Conservation (phyloP, 352 stramenopile genomes). For the Pythium phragmitis region DNA sequence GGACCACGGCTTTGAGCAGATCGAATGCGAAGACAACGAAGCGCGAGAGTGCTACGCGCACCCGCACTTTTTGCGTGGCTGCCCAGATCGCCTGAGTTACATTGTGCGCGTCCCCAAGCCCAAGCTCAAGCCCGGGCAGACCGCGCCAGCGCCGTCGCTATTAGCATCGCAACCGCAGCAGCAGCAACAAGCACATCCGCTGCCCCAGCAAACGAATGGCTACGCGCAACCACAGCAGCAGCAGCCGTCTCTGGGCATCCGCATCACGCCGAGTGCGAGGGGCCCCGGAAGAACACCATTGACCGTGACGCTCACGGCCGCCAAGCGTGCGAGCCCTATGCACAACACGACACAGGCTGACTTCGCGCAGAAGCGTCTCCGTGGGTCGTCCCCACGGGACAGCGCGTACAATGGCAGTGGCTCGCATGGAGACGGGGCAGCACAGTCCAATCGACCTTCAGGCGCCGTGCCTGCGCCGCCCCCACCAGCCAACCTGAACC, state of each 20-base stretch:
- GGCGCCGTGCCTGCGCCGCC: slow-evolving; percentile 11
- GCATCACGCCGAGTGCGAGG: slow-evolving; percentile 14
- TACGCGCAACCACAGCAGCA: slow-evolving; percentile 4
- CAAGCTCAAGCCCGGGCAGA: slow-evolving; percentile 33
- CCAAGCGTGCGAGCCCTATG: slow-evolving; percentile 28
- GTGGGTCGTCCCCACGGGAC: slow-evolving; percentile 1
- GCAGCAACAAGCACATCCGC: slow-evolving; percentile 1
- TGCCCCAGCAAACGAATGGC: slow-evolving; percentile 11
- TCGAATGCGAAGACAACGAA: slow-evolving; percentile 62
- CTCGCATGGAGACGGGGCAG: not conserved
- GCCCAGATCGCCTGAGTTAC: slow-evolving; percentile 46
- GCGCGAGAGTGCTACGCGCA: slow-evolving; percentile 53
- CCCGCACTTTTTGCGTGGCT: slow-evolving; percentile 50
- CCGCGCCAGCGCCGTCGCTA: slow-evolving; percentile 5
- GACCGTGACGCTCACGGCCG: slow-evolving; percentile 47
- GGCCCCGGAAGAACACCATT: slow-evolving; percentile 25
- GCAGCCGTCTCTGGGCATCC: slow-evolving; percentile 19
- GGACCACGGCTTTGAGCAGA: slow-evolving; percentile 67
- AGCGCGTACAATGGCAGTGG: not conserved
- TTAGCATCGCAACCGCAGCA: not conserved
- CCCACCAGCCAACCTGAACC: slow-evolving; percentile 11
- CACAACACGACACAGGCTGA: slow-evolving; percentile 2
- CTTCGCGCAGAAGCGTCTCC: slow-evolving; percentile 21
- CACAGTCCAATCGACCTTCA: not conserved
- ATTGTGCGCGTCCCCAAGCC: slow-evolving; percentile 53